phyloP scores from a whole-genome alignment of 2,329 filamentous ascomycete genomes.

The Clonostachys solani region DNA sequence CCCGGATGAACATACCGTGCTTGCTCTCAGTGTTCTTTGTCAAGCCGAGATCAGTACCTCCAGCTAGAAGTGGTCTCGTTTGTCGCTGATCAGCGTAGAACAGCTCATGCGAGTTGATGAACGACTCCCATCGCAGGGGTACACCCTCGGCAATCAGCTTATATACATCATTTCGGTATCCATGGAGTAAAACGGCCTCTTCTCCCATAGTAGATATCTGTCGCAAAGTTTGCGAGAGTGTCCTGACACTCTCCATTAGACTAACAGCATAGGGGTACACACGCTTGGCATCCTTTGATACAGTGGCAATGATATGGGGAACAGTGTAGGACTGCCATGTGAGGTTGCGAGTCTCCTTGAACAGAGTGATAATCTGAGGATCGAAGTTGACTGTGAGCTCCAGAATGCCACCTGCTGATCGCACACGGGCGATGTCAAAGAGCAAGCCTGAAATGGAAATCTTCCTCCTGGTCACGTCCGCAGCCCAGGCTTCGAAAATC shows the following conservation, averaged over 20 bases:
- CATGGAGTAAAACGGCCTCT: conserved; percentile 81
- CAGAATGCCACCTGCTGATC: conserved; percentile 83
- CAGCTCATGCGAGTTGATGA: conserved; percentile 93
- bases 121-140: conserved; percentile 93
- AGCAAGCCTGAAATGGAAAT: conserved; percentile 89
- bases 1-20: conserved; percentile 93
- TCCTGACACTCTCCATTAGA: conserved; percentile 97
- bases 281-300: conserved; percentile 97
- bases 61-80: conserved; percentile 37
- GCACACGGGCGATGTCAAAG: conserved; percentile 83
- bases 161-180: conserved; percentile 90
- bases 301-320: conserved; percentile 89
- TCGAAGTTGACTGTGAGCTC: conserved; percentile 96
- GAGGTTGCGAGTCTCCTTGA: conserved; percentile 97
- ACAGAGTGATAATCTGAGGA: conserved; percentile 91
- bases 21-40: conserved; percentile 72
- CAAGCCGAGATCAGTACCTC: conserved; percentile 31
- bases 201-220: conserved; percentile 82
- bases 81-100: conserved; percentile 51
- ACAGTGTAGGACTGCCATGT: conserved; percentile 94
- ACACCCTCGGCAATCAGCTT: conserved; percentile 80
- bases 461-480: conserved; percentile 83
- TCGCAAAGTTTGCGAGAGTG: conserved; percentile 81
- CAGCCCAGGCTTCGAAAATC: conserved; percentile 93
- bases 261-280: conserved; percentile 98